Conservation (phyloP, 2,329 filamentous ascomycete species). For the Gaeumannomyces tritici region DNA sequence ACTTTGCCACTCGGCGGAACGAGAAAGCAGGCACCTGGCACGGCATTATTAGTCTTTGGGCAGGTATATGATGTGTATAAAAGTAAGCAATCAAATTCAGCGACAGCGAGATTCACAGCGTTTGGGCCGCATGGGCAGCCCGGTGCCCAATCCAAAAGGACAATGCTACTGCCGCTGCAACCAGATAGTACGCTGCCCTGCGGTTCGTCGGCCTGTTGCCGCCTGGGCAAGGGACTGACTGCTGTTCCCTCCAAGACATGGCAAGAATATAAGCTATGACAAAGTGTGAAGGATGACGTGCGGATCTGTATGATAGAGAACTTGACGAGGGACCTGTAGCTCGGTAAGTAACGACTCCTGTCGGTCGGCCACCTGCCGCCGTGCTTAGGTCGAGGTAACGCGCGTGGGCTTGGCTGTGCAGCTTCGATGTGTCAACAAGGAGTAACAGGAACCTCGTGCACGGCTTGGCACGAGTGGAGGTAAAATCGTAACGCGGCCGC, state of each 20-base stretch:
- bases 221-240: not conserved
- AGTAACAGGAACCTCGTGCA: not conserved
- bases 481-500: not conserved
- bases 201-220: not conserved
- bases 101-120: not conserved
- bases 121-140: not conserved
- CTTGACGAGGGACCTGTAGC: not conserved
- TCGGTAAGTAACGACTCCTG: not conserved
- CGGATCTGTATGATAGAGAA: not conserved
- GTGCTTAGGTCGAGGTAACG: not conserved
- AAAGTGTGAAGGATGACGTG: too few relatives aligned
- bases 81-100: not conserved
- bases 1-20: not conserved
- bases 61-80: not conserved
- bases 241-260: not conserved
- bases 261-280: too few relatives aligned
- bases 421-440: not conserved
- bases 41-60: too few relatives aligned
- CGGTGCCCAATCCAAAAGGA: too few relatives aligned
- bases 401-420: not conserved
- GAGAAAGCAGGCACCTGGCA: too few relatives aligned
- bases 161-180: too few relatives aligned
- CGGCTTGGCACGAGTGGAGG: not conserved
- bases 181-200: not conserved
- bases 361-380: not conserved